Evolutionary conservation across 805 yeast species (phyloP).

Genomic region (Nakazawaea populi): DNA sequence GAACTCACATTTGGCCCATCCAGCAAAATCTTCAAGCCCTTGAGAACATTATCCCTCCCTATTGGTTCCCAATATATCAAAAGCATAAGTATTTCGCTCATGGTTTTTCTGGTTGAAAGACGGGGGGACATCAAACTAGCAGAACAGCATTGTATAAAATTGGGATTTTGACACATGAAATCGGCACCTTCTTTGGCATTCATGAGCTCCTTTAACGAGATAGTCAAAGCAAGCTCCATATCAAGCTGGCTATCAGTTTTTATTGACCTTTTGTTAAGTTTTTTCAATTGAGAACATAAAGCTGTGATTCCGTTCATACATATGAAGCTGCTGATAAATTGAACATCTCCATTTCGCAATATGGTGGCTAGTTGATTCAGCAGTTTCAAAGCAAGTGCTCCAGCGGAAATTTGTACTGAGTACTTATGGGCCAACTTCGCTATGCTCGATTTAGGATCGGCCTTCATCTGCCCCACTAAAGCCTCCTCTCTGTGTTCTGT

Average conservation of each 20-base stretch:
- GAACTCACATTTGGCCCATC: slow-evolving; percentile 22
- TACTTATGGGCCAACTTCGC: slow-evolving; percentile 35
- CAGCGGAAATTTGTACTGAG: slow-evolving; percentile 32
- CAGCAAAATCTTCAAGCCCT: slow-evolving; percentile 31
- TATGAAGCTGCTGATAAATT: slow-evolving; percentile 79
- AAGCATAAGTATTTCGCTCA: slow-evolving; percentile 68
- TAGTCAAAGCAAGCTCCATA: slow-evolving; percentile 68
- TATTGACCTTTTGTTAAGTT: slow-evolving; percentile 33
- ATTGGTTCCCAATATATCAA: slow-evolving; percentile 26
- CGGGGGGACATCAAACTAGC: slow-evolving; percentile 73
- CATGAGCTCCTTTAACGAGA: slow-evolving; percentile 70
- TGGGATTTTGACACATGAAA: slow-evolving; percentile 38
- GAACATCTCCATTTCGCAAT: slow-evolving; percentile 14
- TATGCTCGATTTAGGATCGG: background rate
- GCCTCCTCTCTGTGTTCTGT: too few relatives aligned
- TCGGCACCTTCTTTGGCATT: slow-evolving; percentile 60
- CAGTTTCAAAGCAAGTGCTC: slow-evolving; percentile 32
- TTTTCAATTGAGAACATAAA: slow-evolving; percentile 60
- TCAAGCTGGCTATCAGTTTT: slow-evolving; percentile 49
- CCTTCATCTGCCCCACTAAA: background rate
- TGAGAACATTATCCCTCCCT: slow-evolving; percentile 23
- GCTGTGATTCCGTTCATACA: slow-evolving; percentile 77
- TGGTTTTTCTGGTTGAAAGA: slow-evolving; percentile 68
- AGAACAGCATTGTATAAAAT: slow-evolving; percentile 54
- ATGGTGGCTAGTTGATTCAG: slow-evolving; percentile 23